These are phyloP conservation scores for Calonectria pseudoreteaudii DNA, from an alignment of 2,329 filamentous ascomycete genomes.

Conservation along the genomic window DNA sequence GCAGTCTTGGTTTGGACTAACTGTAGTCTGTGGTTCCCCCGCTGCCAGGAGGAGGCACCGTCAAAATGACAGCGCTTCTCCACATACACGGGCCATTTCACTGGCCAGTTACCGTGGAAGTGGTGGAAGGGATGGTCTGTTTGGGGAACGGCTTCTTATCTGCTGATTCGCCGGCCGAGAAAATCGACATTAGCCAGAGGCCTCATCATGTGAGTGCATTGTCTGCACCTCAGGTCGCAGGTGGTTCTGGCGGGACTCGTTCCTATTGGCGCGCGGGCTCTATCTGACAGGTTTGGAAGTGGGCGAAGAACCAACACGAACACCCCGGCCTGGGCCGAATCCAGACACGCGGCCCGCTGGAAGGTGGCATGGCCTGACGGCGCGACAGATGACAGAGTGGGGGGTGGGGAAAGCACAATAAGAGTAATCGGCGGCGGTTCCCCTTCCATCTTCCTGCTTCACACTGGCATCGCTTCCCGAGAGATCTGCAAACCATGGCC, in stretches of 20 bases:
- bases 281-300: neutral
- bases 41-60: neutral
- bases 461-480: neutral
- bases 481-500: slow-evolving; percentile 2
- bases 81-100: neutral
- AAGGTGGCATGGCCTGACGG: neutral
- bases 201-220: neutral
- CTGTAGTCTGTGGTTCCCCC: neutral
- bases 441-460: neutral
- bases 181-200: neutral
- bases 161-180: neutral
- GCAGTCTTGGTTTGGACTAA: neutral
- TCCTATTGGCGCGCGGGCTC: neutral
- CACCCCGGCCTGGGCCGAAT: neutral
- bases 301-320: neutral
- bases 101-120: neutral
- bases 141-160: neutral
- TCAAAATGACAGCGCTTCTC: neutral
- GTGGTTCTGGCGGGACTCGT: neutral
- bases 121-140: neutral
- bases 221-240: neutral
- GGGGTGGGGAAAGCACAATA: slow-evolving; percentile 3
- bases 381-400: neutral
- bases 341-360: slow-evolving; percentile 4
- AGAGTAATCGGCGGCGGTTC: neutral